Conservation (phyloP, 2,329 filamentous ascomycete species). For the Beauveria australis region DNA sequence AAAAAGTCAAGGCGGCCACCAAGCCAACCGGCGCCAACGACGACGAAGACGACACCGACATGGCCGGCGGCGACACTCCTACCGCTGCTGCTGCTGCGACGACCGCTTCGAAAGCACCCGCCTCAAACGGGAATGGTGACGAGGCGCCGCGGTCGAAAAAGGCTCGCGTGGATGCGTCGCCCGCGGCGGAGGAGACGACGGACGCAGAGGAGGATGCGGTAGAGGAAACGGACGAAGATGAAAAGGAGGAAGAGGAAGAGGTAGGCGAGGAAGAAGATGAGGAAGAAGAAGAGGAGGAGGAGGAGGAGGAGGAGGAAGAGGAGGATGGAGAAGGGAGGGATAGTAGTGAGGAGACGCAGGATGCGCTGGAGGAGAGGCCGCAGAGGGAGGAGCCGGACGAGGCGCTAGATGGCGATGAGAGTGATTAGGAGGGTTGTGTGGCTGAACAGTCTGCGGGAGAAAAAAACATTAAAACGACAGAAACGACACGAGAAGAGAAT, state of each 20-base stretch:
- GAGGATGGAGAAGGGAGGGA: constrained; percentile 39
- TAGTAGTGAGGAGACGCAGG: constrained; percentile 46
- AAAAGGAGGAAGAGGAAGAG: constrained; percentile 38
- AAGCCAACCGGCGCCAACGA: constrained; percentile 34
- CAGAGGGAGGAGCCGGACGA: constrained; percentile 48
- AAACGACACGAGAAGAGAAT: not conserved
- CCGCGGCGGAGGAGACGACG: constrained; percentile 26
- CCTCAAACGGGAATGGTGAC: constrained; percentile 26
- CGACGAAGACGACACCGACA: constrained; percentile 24
- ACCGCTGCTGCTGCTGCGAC: constrained; percentile 13
- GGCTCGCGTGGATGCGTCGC: constrained; percentile 38
- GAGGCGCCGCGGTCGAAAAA: constrained; percentile 30
- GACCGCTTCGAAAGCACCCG: constrained; percentile 18
- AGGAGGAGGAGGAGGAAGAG: constrained; percentile 39
- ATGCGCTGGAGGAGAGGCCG: constrained; percentile 41
- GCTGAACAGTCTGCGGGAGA: no score
- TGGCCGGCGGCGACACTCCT: constrained; percentile 17
- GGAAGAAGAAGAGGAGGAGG: constrained; percentile 37
- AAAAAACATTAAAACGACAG: not conserved
- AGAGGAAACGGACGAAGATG: constrained; percentile 29
- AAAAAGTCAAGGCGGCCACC: constrained; percentile 59
- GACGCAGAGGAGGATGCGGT: constrained; percentile 43
- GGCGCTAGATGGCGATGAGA: constrained; percentile 54
- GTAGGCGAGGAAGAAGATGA: constrained; percentile 40
- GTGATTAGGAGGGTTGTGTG: constrained; percentile 32